Base-by-base conservation (phyloP, 2,329 filamentous ascomycete species). In the Esteya vermicola region DNA sequence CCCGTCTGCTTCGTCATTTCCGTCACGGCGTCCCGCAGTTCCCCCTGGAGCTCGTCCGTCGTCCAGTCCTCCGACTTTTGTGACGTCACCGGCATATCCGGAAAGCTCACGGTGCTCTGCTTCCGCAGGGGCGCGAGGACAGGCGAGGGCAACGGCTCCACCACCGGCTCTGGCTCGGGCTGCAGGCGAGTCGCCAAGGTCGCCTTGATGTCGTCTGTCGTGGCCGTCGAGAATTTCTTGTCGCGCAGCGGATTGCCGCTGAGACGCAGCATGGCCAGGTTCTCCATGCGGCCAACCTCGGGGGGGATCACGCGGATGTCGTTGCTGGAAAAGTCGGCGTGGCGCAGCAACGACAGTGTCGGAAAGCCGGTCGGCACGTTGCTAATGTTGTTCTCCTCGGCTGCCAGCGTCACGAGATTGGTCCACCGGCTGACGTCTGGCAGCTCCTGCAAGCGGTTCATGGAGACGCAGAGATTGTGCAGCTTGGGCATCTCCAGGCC, bases 241-340 rank as follows among this genome's bases (percentile, higher is more conserved):
- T 95, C 86, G 13, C 83, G 72, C 13, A 98, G 63, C 1, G 91
- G 91, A 51, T 98, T 98, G n/a, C 85, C 86, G 33, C 78, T 78
- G 25, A 98, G 65, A 5, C 79, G 76, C 32, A 96, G 70, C 54
- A 78, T 78, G 18, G 76, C 70, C 9, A 98, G 62, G 33, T 62
- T 77, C 6, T 85, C 75, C 85, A 96, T 94, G 21, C 74, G 64
- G 6, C 80, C 81, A 43, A 96, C 74, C 47, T 77, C 78, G 0
- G 84, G 70, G 23, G 91, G 83, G 8, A 98, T 57, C 12, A 73
- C 65, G 3, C 75, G 75, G 36, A 98, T 75, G 47, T 91, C 77
- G 52, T 98, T 98, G 48, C 80, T 78, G 1, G 82, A 83, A 48
- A 96, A 80, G 56, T 95, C 85, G 23, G 80, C 82, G 41, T 78